These are phyloP conservation scores for Haplographium delicatum DNA, from an alignment of 495 filamentous ascomycete genomes.

Conservation along the genomic window DNA sequence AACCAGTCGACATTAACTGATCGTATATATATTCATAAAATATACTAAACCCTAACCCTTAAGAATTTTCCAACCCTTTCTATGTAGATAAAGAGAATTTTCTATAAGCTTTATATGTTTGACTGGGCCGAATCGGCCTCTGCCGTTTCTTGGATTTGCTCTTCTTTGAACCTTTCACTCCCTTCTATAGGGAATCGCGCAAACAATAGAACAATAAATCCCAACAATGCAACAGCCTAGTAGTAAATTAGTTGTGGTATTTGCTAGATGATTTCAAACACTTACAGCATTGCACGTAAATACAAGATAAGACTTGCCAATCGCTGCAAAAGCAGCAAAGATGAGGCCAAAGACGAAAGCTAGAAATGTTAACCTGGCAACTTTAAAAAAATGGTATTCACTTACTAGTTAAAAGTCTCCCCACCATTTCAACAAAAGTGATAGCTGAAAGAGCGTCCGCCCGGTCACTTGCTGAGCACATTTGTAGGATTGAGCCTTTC, in stretches of 20 bases:
- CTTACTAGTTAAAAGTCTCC: constrained; percentile 36
- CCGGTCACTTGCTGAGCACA: constrained; percentile 41
- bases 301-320: constrained; percentile 42
- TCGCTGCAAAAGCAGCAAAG: constrained; percentile 43
- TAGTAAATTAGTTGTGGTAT: background rate
- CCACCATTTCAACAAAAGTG: constrained; percentile 50
- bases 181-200: constrained; percentile 42
- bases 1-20: no score
- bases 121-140: no score
- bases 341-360: constrained; percentile 50
- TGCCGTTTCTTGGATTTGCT: background rate
- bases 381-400: background rate
- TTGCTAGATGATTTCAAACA: constrained; percentile 1
- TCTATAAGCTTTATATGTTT: no score
- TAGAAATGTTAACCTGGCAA: background rate
- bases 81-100: no score
- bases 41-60: no score
- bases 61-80: no score
- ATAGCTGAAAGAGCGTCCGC: constrained; percentile 52
- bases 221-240: constrained; percentile 41
- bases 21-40: no score
- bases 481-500: constrained; percentile 53
- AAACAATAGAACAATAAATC: constrained; percentile 39
- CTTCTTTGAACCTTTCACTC: constrained; percentile 35
- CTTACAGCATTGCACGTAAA: constrained; percentile 50